Evolutionary conservation across 2,329 filamentous ascomycete genomes (phyloP).

Genomic region (Microcera coccophila): DNA sequence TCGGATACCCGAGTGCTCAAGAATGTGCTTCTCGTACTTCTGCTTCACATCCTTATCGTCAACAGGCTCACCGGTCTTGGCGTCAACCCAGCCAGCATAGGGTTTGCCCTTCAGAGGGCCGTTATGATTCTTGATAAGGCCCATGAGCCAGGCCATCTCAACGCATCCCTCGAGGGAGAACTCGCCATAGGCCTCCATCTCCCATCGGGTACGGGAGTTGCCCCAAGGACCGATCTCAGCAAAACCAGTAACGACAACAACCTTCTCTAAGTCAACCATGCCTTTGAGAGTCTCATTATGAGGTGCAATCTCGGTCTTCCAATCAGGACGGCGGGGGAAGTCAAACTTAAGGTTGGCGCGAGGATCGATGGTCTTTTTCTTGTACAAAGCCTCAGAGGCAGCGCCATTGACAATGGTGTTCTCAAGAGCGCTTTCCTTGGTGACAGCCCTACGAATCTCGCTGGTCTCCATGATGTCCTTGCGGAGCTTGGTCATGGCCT

Average conservation of each 20-base stretch:
- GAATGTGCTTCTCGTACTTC: slow-evolving; percentile 95
- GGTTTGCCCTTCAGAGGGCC: slow-evolving; percentile 92
- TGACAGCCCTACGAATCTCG: slow-evolving; percentile 87
- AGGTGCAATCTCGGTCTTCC: slow-evolving; percentile 85
- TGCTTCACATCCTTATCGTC: slow-evolving; percentile 97
- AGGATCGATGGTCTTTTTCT: slow-evolving; percentile 88
- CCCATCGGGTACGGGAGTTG: slow-evolving; percentile 96
- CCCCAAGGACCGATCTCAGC: slow-evolving; percentile 96
- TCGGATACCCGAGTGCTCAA: slow-evolving; percentile 95
- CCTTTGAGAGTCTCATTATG: slow-evolving; percentile 86
- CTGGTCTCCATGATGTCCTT: slow-evolving; percentile 94
- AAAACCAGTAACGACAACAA: slow-evolving; percentile 96
- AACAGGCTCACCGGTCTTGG: slow-evolving; percentile 89
- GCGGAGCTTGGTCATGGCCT: slow-evolving; percentile 86
- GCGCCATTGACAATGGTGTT: slow-evolving; percentile 97
- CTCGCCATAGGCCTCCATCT: slow-evolving; percentile 96
- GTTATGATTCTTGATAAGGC: slow-evolving; percentile 97
- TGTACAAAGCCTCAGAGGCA: slow-evolving; percentile 86
- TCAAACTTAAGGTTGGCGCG: slow-evolving; percentile 98
- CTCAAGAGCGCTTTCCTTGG: slow-evolving; percentile 92
- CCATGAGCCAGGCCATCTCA: slow-evolving; percentile 99
- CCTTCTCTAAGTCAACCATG: slow-evolving; percentile 98
- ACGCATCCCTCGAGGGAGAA: slow-evolving; percentile 98
- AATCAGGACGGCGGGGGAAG: slow-evolving; percentile 86
- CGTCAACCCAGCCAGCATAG: slow-evolving; percentile 95